These are phyloP conservation scores for Austroboletus festivus DNA, from an alignment of 768 basidiomycete species.

Conservation along the genomic window DNA sequence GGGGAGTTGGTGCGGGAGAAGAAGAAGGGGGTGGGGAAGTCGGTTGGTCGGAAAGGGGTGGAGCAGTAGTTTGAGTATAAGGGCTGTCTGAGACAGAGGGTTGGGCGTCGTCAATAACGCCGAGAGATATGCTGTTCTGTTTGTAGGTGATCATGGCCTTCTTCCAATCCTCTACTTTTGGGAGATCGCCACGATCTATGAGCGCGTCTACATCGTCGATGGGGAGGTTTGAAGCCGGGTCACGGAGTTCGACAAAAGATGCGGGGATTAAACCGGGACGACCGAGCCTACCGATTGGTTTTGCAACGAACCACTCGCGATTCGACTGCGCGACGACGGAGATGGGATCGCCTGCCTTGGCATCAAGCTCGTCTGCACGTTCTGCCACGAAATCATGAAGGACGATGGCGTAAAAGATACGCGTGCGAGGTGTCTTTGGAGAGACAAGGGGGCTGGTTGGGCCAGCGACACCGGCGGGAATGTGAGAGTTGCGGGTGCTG, in stretches of 20 bases:
- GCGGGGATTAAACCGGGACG: constrained; percentile 97
- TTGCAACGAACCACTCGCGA: constrained; percentile 99
- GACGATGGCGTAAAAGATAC: constrained; percentile 91
- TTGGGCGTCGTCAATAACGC: constrained; percentile 71
- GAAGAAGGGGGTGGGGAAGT: constrained; percentile 7
- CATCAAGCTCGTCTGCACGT: constrained; percentile 93
- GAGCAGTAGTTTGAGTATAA: constrained; percentile 26
- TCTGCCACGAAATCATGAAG: constrained; percentile 96
- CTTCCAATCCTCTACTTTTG: constrained; percentile 99
- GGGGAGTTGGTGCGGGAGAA: constrained; percentile 17
- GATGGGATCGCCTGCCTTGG: constrained; percentile 89
- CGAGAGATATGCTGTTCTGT: constrained; percentile 91
- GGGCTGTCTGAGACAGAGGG: constrained; percentile 45
- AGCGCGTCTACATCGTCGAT: constrained; percentile 72
- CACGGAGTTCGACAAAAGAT: constrained; percentile 94
- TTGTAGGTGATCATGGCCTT: constrained; percentile 93
- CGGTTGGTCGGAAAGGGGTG: constrained; percentile 7
- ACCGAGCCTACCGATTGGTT: constrained; percentile 92
- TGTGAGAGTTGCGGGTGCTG: constrained; percentile 35
- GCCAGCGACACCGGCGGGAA: constrained; percentile 13
- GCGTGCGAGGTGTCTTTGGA: constrained; percentile 39
- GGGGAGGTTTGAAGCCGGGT: constrained; percentile 80
- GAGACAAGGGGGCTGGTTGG: constrained; percentile 31
- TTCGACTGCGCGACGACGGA: constrained; percentile 99
- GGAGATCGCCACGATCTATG: constrained; percentile 85